Base-by-base conservation (phyloP, 306 rosid species). In the Prunus fruticosa region DNA sequence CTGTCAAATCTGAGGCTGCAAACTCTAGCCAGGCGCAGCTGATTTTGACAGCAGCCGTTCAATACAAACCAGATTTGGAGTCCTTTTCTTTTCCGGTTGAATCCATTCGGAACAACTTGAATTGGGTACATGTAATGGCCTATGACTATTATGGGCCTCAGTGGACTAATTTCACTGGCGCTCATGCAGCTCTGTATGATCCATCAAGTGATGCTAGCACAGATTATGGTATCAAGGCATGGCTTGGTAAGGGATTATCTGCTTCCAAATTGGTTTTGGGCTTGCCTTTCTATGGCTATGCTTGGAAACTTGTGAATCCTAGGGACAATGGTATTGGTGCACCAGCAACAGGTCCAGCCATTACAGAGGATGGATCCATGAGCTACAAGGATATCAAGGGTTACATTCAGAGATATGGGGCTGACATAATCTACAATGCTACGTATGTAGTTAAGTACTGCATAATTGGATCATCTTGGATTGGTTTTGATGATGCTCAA, bases 231-330 rank as follows among this genome's bases (percentile, higher is more conserved):
- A 77, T 89, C 64, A 80, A 20, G 28, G 78, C 57, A 14, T 87
- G 91, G 91, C 63, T 82, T 47, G 66, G 64, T 15, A 69, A 41
- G 30, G 89, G 91, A 10, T 78, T 79, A 47, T 8, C 75, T 0
- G 75, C 88, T 47, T 76, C 8, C 50, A 87, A 87, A 56, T 68
- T 89, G 53, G 82, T 83, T 76, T 2, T 88, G 64, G 79, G 78
- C 0, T 69, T 88, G 54, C 86, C 90, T n/a, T 84, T 81, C 63
- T 81, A 79, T 79, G 91, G 91, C 49, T 83, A 57, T 58, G 85
- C 82, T 5, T 89, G 87, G 91, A 63, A 8, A 51, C 79, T 89
- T 2, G 74, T 51, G 56, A 74, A 62, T 58, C 83, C 71, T 14
- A 68, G 20, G 46, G 78, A 71, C 73, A 62, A 28, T 50, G 50